phyloP scores from a whole-genome alignment of 2,329 filamentous ascomycete species.

The Ustilaginoidea virens region DNA sequence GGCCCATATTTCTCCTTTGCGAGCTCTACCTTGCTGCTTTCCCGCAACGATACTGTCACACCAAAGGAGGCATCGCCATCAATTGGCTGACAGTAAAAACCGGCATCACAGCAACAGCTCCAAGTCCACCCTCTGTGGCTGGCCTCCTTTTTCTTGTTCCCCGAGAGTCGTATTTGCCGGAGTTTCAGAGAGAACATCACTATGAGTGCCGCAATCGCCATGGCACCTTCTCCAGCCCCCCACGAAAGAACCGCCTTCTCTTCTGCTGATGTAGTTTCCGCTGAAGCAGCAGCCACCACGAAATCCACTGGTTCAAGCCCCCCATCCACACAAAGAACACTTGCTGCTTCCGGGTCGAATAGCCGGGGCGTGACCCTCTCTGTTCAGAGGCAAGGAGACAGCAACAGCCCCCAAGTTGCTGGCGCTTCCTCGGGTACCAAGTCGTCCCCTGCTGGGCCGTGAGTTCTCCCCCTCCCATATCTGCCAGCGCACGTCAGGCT shows the following conservation, averaged over 20 bases:
- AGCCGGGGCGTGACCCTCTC: conserved; percentile 22
- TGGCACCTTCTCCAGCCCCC: conserved; percentile 53
- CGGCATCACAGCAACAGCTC: too few relatives aligned
- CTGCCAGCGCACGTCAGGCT: background rate
- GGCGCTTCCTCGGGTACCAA: conserved; percentile 25
- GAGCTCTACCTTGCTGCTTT: too few relatives aligned
- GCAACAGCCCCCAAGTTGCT: conserved; percentile 35
- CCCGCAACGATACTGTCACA: too few relatives aligned
- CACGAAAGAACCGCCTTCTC: conserved; percentile 46
- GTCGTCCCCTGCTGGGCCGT: conserved; percentile 44
- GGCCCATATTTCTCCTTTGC: too few relatives aligned
- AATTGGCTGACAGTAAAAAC: too few relatives aligned
- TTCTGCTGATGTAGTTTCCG: conserved; percentile 22
- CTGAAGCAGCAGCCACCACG: conserved; percentile 3
- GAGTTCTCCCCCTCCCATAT: conserved; percentile 19
- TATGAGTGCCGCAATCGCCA: conserved; percentile 54
- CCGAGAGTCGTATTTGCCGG: background rate
- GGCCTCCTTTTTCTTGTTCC: too few relatives aligned
- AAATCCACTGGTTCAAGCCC: conserved; percentile 12
- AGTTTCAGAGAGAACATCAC: conserved; percentile 20
- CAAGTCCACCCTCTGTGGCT: too few relatives aligned
- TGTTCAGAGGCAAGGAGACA: conserved; percentile 32
- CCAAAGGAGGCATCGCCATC: too few relatives aligned
- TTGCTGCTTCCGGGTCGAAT: conserved; percentile 12
- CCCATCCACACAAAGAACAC: conserved; percentile 29